Conservation (phyloP, 163 green algal genomes). For the Botryococcus braunii region DNA sequence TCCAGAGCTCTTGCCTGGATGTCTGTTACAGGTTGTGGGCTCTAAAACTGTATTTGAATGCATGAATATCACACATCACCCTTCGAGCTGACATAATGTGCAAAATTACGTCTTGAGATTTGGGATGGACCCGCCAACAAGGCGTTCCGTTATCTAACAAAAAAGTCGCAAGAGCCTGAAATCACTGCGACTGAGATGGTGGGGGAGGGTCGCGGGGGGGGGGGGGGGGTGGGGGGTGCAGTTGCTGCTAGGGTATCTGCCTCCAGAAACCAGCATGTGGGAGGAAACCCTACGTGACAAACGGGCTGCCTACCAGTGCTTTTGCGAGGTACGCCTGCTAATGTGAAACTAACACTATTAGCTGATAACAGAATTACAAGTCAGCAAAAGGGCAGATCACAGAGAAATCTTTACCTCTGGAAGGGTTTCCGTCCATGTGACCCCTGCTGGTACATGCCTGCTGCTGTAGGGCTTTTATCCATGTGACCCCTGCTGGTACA, state of each 20-base stretch:
- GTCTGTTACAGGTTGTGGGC: too few species aligned
- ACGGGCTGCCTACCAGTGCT: conserved; percentile 44
- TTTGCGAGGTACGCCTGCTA: conserved; percentile 44
- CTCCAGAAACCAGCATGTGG: conserved; percentile 35
- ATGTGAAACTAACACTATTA: conserved; percentile 15
- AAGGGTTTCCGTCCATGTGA: conserved; percentile 44
- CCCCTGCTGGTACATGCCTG: neutral
- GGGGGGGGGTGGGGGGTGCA: too few species aligned
- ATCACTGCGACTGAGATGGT: neutral
- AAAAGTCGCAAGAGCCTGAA: too few species aligned
- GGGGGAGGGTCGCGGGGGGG: too few species aligned
- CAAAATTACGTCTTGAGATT: too few species aligned
- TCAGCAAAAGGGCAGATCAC: conserved; percentile 25
- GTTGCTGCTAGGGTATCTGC: conserved; percentile 14
- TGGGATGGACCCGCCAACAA: too few species aligned
- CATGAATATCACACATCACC: neutral
- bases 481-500: conserved; percentile 19
- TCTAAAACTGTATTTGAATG: neutral
- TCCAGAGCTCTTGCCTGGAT: too few species aligned
- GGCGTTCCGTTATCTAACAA: too few species aligned
- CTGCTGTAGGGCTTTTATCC: conserved; percentile 46
- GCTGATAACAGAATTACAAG: conserved; percentile 10
- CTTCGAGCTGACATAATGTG: neutral
- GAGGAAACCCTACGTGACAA: conserved; percentile 26
- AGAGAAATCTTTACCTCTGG: too few species aligned